Evolutionary conservation across 73 alveolate genomes (phyloP), one percentile per base, ranked within the genome.

Genomic region (Paramecium sonneborni): DNA sequence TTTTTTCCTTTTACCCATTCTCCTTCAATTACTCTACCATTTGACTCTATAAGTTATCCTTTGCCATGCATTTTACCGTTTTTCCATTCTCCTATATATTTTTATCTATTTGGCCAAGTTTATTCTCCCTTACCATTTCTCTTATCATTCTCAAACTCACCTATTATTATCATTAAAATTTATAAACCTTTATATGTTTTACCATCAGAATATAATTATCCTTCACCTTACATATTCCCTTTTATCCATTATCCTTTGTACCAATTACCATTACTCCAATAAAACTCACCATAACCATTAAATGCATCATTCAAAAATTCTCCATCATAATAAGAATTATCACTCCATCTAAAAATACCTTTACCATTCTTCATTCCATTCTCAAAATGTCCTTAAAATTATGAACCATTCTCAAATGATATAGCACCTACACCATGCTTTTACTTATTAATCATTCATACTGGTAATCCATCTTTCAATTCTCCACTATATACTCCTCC

Each of bases 401-500:
- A 21, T 41, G 74, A 20, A 9, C 74, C 74, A 43, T 79, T 46
- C 11, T 26, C 41, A 32, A 32, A 79, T 10, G 15, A 11, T 12
- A 48, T 55, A 8, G 24, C 68, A 18, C 93, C 93, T 18, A 10
- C 67, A 28, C 93, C 93, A 39, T 57, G 56, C 86, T 72, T 12
- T 15, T 15, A 34, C 11, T 34, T 14, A 26, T 30, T 28, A n/a
- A 32, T 30, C 84, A 20, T 7, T 55, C 7, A 79, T 79, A 79
- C 90, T 43, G 90, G 90, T 41, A 39, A n/a, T 8, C 39, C 32
- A 79, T 79, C 72, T 62, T 79, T 79, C 90, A 79, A 15, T 7
- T 79, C 90, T 43, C 90, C 90, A 1, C 52, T 43, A 43, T 79
- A 79, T 15, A 44, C 90, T 43, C 90, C 90, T 23, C 90, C 90